Conservation (phyloP, 768 basidiomycete genomes). For the Macrolepiota albuminosa region DNA sequence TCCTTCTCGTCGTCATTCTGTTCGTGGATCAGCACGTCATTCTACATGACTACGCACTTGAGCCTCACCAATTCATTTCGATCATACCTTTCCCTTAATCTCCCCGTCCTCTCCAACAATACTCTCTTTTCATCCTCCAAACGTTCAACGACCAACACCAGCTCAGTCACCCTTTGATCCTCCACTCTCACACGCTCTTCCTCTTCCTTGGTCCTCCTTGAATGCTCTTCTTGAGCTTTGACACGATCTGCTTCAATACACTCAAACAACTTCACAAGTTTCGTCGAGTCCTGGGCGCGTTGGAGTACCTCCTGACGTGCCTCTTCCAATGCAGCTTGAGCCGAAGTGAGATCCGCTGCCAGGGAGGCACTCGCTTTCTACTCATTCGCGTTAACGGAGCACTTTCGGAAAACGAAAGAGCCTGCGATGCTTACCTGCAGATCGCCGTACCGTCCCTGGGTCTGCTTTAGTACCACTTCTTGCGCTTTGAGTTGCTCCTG, state of each 20-base stretch:
- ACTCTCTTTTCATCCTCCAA: conserved; percentile 21
- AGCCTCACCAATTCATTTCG: conserved; percentile 37
- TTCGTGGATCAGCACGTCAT: background rate
- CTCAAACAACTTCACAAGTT: conserved; percentile 10
- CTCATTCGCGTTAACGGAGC: conserved; percentile 4
- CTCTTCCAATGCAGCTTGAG: conserved; percentile 28
- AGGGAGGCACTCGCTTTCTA: conserved; percentile 28
- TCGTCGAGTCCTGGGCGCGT: conserved; percentile 16
- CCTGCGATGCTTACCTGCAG: conserved; percentile 8
- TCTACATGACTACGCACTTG: background rate
- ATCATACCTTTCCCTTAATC: background rate
- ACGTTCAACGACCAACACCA: conserved; percentile 14
- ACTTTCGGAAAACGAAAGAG: background rate
- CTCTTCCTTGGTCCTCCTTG: conserved; percentile 11
- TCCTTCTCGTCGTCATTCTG: background rate
- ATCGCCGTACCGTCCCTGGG: conserved; percentile 27
- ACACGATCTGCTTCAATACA: conserved; percentile 10
- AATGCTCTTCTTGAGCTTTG: conserved; percentile 8
- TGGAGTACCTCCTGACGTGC: conserved; percentile 19
- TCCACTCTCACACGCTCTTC: conserved; percentile 12
- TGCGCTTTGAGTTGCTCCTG: conserved; percentile 38
- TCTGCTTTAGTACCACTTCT: conserved; percentile 32
- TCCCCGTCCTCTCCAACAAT: conserved; percentile 21
- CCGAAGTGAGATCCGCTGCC: conserved; percentile 29
- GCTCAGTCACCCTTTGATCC: conserved; percentile 9